These are phyloP conservation scores for Cucumis cinereus DNA, from an alignment of 306 rosid species.

Conservation along the genomic window DNA sequence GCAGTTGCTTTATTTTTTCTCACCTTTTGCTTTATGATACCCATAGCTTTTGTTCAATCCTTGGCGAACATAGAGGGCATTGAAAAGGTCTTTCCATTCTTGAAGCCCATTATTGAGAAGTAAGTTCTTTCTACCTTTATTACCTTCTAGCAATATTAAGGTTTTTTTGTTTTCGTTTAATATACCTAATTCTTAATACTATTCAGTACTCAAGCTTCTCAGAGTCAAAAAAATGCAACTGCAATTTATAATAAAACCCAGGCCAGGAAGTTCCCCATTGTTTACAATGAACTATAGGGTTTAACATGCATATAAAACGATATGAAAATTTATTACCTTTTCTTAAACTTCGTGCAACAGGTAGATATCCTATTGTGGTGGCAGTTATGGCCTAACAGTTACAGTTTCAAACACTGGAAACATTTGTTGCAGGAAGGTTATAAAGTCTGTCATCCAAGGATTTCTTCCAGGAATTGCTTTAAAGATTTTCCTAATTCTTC, in stretches of 20 bases:
- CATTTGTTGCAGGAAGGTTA: slow-evolving; percentile 35
- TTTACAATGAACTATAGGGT: slow-evolving; percentile 6
- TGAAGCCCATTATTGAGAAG: slow-evolving; percentile 51
- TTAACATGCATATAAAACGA: not conserved
- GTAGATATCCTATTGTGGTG: not conserved
- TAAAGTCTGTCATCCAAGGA: slow-evolving; percentile 72
- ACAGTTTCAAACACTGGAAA: slow-evolving; percentile 16
- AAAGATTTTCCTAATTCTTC: slow-evolving; percentile 63
- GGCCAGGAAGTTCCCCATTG: not conserved
- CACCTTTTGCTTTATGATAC: slow-evolving; percentile 75
- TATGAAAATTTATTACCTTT: slow-evolving; percentile 2
- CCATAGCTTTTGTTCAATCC: slow-evolving; percentile 84
- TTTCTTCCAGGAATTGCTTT: slow-evolving; percentile 84
- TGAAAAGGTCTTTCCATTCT: slow-evolving; percentile 65
- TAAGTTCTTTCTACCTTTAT: slow-evolving; percentile 26
- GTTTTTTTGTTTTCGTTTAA: not conserved
- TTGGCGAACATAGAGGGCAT: slow-evolving; percentile 79
- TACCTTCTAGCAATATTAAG: not conserved
- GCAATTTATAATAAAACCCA: not conserved
- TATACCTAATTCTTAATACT: not conserved
- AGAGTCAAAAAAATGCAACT: slow-evolving; percentile 1
- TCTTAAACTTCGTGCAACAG: slow-evolving; percentile 7
- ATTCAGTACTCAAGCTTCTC: slow-evolving; percentile 1
- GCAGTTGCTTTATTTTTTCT: slow-evolving; percentile 41
- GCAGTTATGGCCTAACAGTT: slow-evolving; percentile 4